Evolutionary conservation across 108 stramenopile species (phyloP), one percentile per base, ranked within the genome.

Genomic region (Fragilaria crotonensis): DNA sequence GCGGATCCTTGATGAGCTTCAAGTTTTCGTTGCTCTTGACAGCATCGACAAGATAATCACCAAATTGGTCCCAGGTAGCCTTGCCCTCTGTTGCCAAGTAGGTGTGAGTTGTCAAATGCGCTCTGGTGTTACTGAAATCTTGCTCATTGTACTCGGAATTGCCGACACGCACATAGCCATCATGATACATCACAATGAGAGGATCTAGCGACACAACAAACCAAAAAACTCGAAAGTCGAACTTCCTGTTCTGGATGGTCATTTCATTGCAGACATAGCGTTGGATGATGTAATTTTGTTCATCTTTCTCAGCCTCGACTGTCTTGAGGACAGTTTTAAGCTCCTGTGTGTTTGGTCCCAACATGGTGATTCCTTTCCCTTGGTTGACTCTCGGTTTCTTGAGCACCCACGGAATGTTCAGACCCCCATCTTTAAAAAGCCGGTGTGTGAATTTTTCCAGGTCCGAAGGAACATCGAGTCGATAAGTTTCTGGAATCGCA

Each of bases 131-230:
- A 17, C 28, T 30, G 2, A 50, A 73, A 33, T 54, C 33, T 0
- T 7, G 25, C 55, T 67, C 66, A 33, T 49, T 57, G 48, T 73
- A 73, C 1, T 32, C 48, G 0, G 54, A 4, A 14, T 48, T 45
- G 22, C 47, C 44, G 4, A 67, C 52, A 0, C 72, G 72, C 32
- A 56, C 61, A 36, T 67, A 73, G 0, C 72, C 72, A 36, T 73
- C 72, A 33, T 73, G 66, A 25, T 56, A 67, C n/a, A 73, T 33
- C 5, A 73, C 66, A 30, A 73, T 59, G 27, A 73, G 62, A 19
- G 72, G 72, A 63, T 73, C 61, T 1, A 73, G 19, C n/a, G 41
- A 46, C 20, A 66, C 72, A 21, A 73, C 66, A n/a, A 67, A n/a
- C 66, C 66, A 73, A 58, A 48, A 67, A 48, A 73, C 33, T 20